Evolutionary conservation across 2,329 filamentous ascomycete genomes (phyloP), one percentile per base, ranked within the genome.

Genomic region (Triangularia verruculosa): DNA sequence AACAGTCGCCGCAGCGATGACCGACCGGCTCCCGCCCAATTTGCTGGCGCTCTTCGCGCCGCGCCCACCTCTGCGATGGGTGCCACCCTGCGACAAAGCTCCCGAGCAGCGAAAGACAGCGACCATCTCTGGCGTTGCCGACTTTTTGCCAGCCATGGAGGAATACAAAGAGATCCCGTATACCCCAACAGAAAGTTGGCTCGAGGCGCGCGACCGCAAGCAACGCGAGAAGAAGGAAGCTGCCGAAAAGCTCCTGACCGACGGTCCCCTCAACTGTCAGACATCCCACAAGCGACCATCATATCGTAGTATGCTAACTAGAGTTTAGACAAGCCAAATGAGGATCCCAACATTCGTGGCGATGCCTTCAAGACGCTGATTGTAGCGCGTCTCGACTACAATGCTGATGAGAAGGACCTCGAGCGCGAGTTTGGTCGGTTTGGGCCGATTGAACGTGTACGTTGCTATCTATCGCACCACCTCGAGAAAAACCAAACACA

Each of bases 351-450:
- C 71, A 89, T 97, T 69, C 87, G 93, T 68, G 94, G 95, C 62
- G 93, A 98, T 79, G 90, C 94, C 1, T 97, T 95, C 82, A 96
- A 92, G 79, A 99, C 95, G 13, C 82, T 99, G 58, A 96, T 99
- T 72, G 91, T 98, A 61, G 90, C 92, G 60, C 89, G 95, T 61
- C 83, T 99, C 57, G 93, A 90, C 73, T 99, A 97, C 74, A 91
- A 95, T 64, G 89, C 90, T 55, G 93, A 91, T 68, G 91, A 94
- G 72, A 87, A 93, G 71, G 95, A 99, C 74, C 82, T 99, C 51
- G 93, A 97, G 79, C 86, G 91, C 71, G 94, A 97, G 75, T 99
- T 99, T 77, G 90, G 91, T 24, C 89, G 94, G 62, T 97, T 93
- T 75, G 95, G 95, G 24, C 90, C 93, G 3, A 96, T 99, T 76